Conservation (phyloP, 169 alveolate genomes). For the Condylostoma magnum region DNA sequence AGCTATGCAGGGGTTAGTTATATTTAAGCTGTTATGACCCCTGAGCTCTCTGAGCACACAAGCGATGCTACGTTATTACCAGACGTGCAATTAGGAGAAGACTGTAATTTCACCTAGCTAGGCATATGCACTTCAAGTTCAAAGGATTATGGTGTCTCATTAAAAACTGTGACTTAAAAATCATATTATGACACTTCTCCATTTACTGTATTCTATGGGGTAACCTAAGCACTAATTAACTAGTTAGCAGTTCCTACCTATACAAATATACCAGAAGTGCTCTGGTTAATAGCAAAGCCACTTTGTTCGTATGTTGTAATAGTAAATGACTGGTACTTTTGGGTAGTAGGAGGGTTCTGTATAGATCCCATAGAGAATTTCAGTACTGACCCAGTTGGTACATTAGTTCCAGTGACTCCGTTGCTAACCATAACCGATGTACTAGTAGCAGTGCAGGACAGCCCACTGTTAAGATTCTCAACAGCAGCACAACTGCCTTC, state of each 20-base stretch:
- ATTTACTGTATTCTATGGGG: background rate
- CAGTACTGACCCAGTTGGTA: too few species aligned
- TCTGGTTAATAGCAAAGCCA: conserved; percentile 11
- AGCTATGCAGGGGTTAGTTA: background rate
- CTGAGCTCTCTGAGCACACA: background rate
- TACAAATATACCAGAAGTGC: background rate
- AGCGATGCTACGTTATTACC: background rate
- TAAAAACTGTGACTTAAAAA: background rate
- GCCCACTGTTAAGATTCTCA: background rate
- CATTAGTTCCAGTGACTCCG: background rate
- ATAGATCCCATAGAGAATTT: background rate
- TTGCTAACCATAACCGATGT: background rate
- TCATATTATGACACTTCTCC: background rate
- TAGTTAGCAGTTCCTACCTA: background rate
- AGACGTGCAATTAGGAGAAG: conserved; percentile 20
- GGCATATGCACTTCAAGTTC: background rate
- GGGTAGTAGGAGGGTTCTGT: conserved; percentile 11
- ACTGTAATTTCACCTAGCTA: background rate
- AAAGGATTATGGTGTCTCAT: background rate
- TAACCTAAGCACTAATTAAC: background rate
- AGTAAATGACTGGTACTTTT: background rate
- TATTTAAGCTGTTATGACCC: background rate
- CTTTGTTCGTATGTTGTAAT: background rate
- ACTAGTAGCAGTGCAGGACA: conserved; percentile 6
- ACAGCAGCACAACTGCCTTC: background rate